These are phyloP conservation scores for Hygrocybe punicea DNA, from an alignment of 768 basidiomycete species.

Conservation along the genomic window DNA sequence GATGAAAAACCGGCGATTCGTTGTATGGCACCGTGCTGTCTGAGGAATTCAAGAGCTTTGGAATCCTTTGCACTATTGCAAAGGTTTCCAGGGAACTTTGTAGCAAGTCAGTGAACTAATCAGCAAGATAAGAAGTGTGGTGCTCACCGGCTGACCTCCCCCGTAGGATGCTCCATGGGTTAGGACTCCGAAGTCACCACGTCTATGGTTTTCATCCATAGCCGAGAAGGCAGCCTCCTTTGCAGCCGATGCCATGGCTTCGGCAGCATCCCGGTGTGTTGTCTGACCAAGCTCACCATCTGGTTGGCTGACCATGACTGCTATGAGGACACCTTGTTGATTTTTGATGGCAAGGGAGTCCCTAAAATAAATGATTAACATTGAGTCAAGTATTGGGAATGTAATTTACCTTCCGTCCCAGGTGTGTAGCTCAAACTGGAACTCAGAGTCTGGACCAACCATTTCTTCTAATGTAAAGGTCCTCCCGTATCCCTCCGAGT, in stretches of 20 bases:
- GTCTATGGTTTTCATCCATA: conserved; percentile 10
- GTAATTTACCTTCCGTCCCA: conserved; percentile 10
- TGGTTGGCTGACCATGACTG: conserved; percentile 11
- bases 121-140: no score
- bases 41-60: neutral
- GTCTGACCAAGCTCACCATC: conserved; percentile 9
- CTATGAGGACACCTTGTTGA: conserved; percentile 5
- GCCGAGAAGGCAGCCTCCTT: conserved; percentile 5
- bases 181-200: conserved; percentile 20
- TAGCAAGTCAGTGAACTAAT: no score
- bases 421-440: neutral
- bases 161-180: conserved; percentile 26
- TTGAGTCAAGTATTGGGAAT: neutral
- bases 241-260: conserved; percentile 2
- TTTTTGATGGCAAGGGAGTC: conserved; percentile 5
- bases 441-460: neutral
- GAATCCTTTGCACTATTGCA: neutral
- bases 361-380: neutral
- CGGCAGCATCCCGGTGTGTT: neutral
- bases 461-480: neutral
- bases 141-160: conserved; percentile 21
- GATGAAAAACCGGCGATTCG: conserved; percentile 22
- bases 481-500: neutral
- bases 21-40: conserved; percentile 3
- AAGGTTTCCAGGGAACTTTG: conserved; percentile 9